Evolutionary conservation across 371 early-diverging fungal species (phyloP).

Genomic region (Apophysomyces ossiformis): DNA sequence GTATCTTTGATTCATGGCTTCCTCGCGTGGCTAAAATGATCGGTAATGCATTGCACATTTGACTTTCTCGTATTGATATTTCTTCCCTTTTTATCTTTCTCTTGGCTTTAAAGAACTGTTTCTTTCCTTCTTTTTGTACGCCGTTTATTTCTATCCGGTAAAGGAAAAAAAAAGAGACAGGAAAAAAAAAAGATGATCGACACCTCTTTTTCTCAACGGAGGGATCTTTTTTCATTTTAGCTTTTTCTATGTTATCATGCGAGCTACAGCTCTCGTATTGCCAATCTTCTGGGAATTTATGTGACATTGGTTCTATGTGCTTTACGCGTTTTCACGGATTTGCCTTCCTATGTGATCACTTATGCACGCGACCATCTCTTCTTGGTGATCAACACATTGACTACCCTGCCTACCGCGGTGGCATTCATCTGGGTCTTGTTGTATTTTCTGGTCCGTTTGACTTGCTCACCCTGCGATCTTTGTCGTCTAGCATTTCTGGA

Average conservation of each 20-base stretch:
- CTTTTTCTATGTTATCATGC: conserved; percentile 50
- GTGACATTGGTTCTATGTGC: conserved; percentile 34
- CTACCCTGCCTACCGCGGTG: conserved; percentile 38
- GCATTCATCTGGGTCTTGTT: conserved; percentile 31
- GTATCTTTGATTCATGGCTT: conserved; percentile 50
- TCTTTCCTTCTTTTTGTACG: conserved; percentile 53
- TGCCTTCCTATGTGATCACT: conserved; percentile 40
- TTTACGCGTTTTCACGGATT: conserved; percentile 37
- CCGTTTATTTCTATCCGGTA: conserved; percentile 57
- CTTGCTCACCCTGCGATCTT: conserved; percentile 30
- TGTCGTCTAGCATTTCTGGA: conserved; percentile 38
- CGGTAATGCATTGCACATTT: conserved; percentile 23
- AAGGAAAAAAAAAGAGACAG: background rate
- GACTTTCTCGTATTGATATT: background rate
- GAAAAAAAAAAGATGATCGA: too few species aligned
- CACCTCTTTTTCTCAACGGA: too few species aligned
- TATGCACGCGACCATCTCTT: conserved; percentile 43
- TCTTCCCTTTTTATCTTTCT: too few species aligned
- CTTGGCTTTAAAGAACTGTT: conserved; percentile 37
- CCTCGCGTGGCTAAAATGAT: conserved; percentile 49
- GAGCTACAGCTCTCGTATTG: conserved; percentile 44
- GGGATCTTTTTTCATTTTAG: conserved; percentile 6
- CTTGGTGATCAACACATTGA: conserved; percentile 34
- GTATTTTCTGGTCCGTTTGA: conserved; percentile 36
- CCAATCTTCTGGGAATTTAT: conserved; percentile 38